Evolutionary conservation across 129 eudicot genomes (phyloP).

Genomic region (Tanacetum coccineum): DNA sequence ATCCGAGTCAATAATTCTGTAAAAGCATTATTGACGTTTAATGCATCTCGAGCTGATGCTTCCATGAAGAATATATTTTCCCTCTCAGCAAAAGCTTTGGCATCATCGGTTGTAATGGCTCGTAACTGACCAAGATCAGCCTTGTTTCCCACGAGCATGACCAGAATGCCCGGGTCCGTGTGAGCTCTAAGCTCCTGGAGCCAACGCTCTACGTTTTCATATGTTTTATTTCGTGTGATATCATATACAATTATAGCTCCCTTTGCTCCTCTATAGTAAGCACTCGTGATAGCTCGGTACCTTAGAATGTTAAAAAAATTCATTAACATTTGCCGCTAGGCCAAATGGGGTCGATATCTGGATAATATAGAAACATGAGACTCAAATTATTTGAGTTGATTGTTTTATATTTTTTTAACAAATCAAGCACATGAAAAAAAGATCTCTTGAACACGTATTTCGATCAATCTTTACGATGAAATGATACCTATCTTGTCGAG

Average conservation of each 20-base stretch:
- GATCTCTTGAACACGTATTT: neutral
- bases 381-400: too few relatives aligned
- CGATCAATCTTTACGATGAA: neutral
- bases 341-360: too few relatives aligned
- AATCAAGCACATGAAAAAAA: too few relatives aligned
- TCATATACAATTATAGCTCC: constrained; percentile 34
- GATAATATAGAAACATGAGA: too few relatives aligned
- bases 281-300: constrained; percentile 32
- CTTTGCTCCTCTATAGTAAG: constrained; percentile 27
- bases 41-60: constrained; percentile 34
- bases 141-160: constrained; percentile 43
- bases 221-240: constrained; percentile 25
- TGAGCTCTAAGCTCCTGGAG: constrained; percentile 31
- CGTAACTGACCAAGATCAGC: constrained; percentile 33
- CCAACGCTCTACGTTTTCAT: constrained; percentile 34
- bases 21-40: constrained; percentile 35
- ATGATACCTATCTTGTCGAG: neutral
- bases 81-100: constrained; percentile 30
- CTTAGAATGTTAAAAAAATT: neutral
- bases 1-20: constrained; percentile 34
- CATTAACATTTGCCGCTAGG: too few relatives aligned
- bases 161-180: constrained; percentile 31
- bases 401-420: too few relatives aligned
- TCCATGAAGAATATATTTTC: constrained; percentile 36
- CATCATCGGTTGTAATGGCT: constrained; percentile 29